Conservation (phyloP, 1,284 basidiomycete species). For the Puccinia horiana region DNA sequence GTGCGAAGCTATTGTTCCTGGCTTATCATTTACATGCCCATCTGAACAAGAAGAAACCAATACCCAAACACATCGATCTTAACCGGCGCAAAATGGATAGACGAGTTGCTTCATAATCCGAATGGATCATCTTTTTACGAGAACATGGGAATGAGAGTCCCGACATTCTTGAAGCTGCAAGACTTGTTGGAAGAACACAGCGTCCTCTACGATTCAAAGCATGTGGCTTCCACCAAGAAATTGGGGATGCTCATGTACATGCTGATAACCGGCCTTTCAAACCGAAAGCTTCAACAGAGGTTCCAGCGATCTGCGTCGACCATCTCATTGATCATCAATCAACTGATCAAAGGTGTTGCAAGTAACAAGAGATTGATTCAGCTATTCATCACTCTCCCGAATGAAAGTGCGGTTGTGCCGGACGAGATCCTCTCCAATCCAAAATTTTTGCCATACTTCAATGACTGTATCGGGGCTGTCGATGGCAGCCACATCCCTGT, state of each 20-base stretch:
- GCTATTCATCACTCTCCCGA: not conserved
- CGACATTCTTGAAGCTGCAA: not conserved
- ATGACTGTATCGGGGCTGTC: not conserved
- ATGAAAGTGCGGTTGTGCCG: not conserved
- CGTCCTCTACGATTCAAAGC: not conserved
- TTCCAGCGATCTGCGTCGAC: not conserved
- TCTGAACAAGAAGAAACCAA: too few species aligned
- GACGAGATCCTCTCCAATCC: not conserved
- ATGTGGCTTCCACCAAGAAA: not conserved
- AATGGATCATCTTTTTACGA: not conserved
- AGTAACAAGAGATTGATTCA: not conserved
- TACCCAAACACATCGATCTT: too few species aligned
- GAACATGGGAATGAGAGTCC: not conserved
- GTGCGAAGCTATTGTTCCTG: too few species aligned
- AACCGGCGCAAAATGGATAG: too few species aligned
- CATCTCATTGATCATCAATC: slow-evolving; percentile 6
- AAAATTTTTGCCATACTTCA: not conserved
- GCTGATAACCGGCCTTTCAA: not conserved
- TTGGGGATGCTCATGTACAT: not conserved
- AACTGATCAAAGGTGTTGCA: not conserved
- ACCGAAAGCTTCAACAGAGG: not conserved
- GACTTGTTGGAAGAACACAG: not conserved
- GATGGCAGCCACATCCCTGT: not conserved
- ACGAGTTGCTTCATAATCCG: not conserved
- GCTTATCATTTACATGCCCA: too few species aligned